Base-by-base conservation (phyloP, 768 basidiomycete genomes). In the Lactarius vividus region DNA sequence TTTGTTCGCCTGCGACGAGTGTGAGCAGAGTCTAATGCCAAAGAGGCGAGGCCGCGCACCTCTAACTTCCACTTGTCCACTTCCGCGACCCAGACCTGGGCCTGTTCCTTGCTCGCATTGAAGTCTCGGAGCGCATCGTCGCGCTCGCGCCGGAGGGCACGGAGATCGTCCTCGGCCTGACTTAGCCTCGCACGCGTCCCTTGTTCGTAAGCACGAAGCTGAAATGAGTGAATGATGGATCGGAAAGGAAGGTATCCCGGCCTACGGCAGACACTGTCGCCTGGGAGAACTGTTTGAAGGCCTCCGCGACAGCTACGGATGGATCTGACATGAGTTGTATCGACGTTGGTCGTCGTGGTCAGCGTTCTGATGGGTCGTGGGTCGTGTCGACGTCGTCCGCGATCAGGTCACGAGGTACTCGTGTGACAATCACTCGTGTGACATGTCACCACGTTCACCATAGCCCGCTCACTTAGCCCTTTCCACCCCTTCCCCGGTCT, bases 201-300 rank as follows among this genome's bases (percentile, higher is more conserved):
- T 54, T 69, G 64, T 49, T 70, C 68, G 56, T 70, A 57, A 44
- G 61, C 58, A 55, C 67, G 62, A 39, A 62, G 61, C 67, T 72
- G 46, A 26, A 56, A 64, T 63, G 54, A 61, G 57, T 59, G 55
- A 46, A 11, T 29, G 20, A 16, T 7, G 53, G 55, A 40, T 39
- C 11, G 23, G 31, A 35, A 44, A 20, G 53, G n/a, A 52, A 26
- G 23, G n/a, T 26, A 44, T 11, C 7, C 29, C 16, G 35, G 65
- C 78, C 55, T 68, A 82, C 82, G 20, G 81, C 81, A 39, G 74
- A 72, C 1, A 76, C 76, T 1, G 80, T 77, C 16, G 78, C 76
- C 62, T 77, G 77, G 60, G 77, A 77, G 68, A 82, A 77, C 52
- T 76, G 73, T 4, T 75, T 73, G 62, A 83, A 72, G 28, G 81